Conservation (phyloP, 1,284 basidiomycete genomes). For the Meira miltonrushii region DNA sequence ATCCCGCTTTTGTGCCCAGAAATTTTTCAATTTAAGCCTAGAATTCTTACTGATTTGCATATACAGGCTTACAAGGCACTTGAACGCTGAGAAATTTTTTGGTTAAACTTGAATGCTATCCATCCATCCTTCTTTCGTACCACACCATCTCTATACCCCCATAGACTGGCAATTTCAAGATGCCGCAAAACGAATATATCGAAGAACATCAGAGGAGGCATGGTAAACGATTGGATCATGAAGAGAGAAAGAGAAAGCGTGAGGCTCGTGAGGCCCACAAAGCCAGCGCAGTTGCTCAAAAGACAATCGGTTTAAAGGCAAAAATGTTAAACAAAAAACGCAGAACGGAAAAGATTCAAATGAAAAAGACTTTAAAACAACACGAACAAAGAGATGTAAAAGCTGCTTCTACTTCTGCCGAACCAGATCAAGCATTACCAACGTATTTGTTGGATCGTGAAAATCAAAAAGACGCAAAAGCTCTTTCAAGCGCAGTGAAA, state of each 20-base stretch:
- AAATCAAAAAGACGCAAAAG: slow-evolving; percentile 94
- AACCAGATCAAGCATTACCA: slow-evolving; percentile 46
- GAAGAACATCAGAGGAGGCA: slow-evolving; percentile 54
- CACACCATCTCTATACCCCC: too few species aligned
- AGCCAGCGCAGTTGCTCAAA: slow-evolving; percentile 79
- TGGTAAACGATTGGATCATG: slow-evolving; percentile 50
- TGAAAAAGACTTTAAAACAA: slow-evolving; percentile 98
- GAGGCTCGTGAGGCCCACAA: slow-evolving; percentile 87
- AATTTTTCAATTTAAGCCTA: too few species aligned
- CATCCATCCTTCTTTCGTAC: not conserved
- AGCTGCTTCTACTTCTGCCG: slow-evolving; percentile 44
- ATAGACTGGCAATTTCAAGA: not conserved
- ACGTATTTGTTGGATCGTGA: slow-evolving; percentile 95
- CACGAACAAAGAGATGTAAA: slow-evolving; percentile 97
- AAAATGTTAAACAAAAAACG: slow-evolving; percentile 94
- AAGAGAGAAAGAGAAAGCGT: slow-evolving; percentile 61
- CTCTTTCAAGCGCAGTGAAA: slow-evolving; percentile 93
- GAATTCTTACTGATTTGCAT: too few species aligned
- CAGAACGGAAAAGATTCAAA: slow-evolving; percentile 94
- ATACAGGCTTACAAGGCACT: too few species aligned
- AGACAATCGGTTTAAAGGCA: slow-evolving; percentile 92
- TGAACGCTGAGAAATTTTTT: too few species aligned
- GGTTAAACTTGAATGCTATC: too few species aligned
- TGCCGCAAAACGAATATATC: slow-evolving; percentile 55
- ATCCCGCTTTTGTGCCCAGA: too few species aligned